A percentile compares a stretch with the other conserved stretches of the same genome.
These are phyloP conservation scores for Neurospora sp. DNA, from an alignment of 495 filamentous ascomycete species.

Conservation along the genomic window DNA sequence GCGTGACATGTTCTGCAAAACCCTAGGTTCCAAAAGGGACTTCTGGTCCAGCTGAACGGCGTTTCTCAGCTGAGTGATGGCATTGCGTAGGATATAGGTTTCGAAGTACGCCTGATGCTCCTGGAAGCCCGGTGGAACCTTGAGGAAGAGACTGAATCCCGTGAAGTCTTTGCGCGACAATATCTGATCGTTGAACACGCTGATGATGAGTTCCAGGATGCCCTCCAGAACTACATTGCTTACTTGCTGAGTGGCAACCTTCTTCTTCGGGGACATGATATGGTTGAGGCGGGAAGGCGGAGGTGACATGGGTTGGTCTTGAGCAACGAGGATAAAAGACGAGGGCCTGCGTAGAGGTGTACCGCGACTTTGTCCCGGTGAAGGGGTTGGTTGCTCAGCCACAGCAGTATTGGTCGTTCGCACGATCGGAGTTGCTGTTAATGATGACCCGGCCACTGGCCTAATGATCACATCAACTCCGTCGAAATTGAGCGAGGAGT, in stretches of 20 bases:
- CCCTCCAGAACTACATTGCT: slow-evolving; percentile 64
- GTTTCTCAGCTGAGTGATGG: slow-evolving; percentile 60
- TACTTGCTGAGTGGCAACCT: slow-evolving; percentile 36
- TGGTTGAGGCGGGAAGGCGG: slow-evolving; percentile 54
- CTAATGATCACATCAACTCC: slow-evolving; percentile 75
- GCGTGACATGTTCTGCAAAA: slow-evolving; percentile 75
- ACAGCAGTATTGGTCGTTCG: slow-evolving; percentile 55
- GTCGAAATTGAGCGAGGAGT: slow-evolving; percentile 72
- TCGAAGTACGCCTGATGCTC: slow-evolving; percentile 93
- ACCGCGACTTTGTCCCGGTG: slow-evolving; percentile 34
- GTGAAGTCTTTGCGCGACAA: slow-evolving; percentile 79
- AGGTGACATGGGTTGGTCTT: slow-evolving; percentile 43
- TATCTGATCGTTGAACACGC: slow-evolving; percentile 73
- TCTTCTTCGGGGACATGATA: slow-evolving; percentile 48
- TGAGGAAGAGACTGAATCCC: slow-evolving; percentile 80
- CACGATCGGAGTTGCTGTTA: slow-evolving; percentile 50
- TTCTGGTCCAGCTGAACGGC: slow-evolving; percentile 59
- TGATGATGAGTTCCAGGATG: slow-evolving; percentile 62
- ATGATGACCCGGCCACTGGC: slow-evolving; percentile 51
- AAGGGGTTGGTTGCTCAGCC: slow-evolving; percentile 28
- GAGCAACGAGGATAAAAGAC: slow-evolving; percentile 79
- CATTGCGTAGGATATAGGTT: slow-evolving; percentile 72
- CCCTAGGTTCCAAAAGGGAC: slow-evolving; percentile 66
- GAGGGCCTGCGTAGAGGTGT: slow-evolving; percentile 62
- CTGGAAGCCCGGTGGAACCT: slow-evolving; percentile 80